Conservation (phyloP, 208 protist genomes). For the Trypanosomatidae sp. region DNA sequence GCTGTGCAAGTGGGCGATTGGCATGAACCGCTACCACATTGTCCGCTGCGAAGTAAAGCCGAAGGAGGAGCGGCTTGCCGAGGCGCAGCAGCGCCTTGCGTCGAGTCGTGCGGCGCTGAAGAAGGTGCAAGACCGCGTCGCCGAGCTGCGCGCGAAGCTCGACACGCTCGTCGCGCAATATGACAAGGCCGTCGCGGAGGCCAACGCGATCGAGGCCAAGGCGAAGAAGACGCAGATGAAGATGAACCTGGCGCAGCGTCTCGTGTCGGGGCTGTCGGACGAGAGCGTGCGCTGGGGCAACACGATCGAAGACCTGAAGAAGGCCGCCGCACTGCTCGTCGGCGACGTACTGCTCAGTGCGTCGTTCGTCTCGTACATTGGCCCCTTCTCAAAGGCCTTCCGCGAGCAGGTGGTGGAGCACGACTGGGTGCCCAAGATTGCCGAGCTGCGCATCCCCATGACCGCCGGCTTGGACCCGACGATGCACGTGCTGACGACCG, state of each 20-base stretch:
- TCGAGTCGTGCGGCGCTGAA: slow-evolving; percentile 81
- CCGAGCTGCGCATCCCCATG: slow-evolving; percentile 87
- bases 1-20: slow-evolving; percentile 94
- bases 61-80: slow-evolving; percentile 90
- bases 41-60: slow-evolving; percentile 96
- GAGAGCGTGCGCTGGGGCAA: slow-evolving; percentile 96
- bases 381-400: slow-evolving; percentile 95
- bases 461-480: slow-evolving; percentile 90
- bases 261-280: slow-evolving; percentile 92
- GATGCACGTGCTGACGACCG: slow-evolving; percentile 85
- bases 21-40: slow-evolving; percentile 93
- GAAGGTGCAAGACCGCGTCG: slow-evolving; percentile 92
- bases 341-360: slow-evolving; percentile 96
- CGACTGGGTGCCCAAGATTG: slow-evolving; percentile 89
- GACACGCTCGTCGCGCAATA: slow-evolving; percentile 88
- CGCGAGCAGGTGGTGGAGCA: slow-evolving; percentile 87
- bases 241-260: slow-evolving; percentile 89
- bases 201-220: slow-evolving; percentile 86
- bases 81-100: slow-evolving; percentile 85
- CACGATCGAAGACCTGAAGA: slow-evolving; percentile 88
- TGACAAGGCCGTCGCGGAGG: slow-evolving; percentile 89
- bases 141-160: slow-evolving; percentile 92
- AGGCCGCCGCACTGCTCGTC: slow-evolving; percentile 82
- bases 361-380: slow-evolving; percentile 97
- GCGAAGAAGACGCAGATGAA: slow-evolving; percentile 91